A percentile compares a stretch with the other conserved stretches of the same genome.
These are phyloP conservation scores for Starmerella stigmatis DNA, from an alignment of 805 yeast species.

Conservation along the genomic window DNA sequence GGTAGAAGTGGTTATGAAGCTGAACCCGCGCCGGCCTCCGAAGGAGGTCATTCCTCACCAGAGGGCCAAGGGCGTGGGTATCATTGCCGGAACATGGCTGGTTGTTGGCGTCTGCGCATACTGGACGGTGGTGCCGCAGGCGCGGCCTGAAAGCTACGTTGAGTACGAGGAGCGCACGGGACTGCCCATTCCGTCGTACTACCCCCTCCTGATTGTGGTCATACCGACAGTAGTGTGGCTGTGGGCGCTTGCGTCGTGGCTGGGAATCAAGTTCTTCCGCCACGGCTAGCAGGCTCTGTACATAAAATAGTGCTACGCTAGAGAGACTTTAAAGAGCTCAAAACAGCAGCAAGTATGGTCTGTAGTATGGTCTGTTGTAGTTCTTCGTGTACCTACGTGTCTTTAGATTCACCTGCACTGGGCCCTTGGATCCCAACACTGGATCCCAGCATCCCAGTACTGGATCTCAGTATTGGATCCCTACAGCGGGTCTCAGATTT, in stretches of 20 bases:
- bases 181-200: conserved; percentile 35
- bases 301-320: too few relatives aligned
- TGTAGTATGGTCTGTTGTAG: too few relatives aligned
- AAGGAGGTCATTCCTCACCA: conserved; percentile 10
- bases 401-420: too few relatives aligned
- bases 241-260: conserved; percentile 70
- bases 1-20: conserved; percentile 15
- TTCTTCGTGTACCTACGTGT: too few relatives aligned
- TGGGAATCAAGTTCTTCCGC: conserved; percentile 67
- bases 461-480: too few relatives aligned
- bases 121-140: conserved; percentile 1
- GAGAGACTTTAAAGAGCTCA: too few relatives aligned
- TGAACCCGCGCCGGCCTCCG: conserved; percentile 22
- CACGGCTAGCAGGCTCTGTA: conserved; percentile 41
- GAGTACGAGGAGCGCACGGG: conserved; percentile 28
- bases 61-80: conserved; percentile 9
- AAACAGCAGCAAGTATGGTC: too few relatives aligned
- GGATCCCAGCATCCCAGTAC: too few relatives aligned
- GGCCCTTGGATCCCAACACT: too few relatives aligned
- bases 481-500: too few relatives aligned
- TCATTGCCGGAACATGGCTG: conserved; percentile 17
- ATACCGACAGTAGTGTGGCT: conserved; percentile 40
- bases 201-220: conserved; percentile 30
- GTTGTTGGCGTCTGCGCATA: conserved; percentile 8
- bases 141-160: conserved; percentile 8